Percentiles rank a stretch among this genome's conserved stretches.
Evolutionary conservation across 108 stramenopile species (phyloP).

Genomic region (Pseudonitzschia pungens): DNA sequence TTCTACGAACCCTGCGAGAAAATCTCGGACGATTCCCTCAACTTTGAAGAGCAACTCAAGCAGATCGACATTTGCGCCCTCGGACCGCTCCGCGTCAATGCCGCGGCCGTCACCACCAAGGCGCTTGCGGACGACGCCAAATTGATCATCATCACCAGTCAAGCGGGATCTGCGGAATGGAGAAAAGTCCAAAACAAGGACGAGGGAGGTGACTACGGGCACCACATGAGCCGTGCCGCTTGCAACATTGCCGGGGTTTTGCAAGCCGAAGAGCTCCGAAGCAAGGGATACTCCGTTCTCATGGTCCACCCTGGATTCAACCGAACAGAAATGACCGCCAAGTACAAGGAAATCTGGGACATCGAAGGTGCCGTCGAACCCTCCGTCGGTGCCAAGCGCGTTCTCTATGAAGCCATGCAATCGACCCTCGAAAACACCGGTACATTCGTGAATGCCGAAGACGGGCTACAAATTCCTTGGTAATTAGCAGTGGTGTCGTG

Average conservation of each 20-base stretch:
- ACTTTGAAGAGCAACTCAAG: slow-evolving; percentile 87
- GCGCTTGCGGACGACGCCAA: slow-evolving; percentile 74
- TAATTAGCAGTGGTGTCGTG: slow-evolving; percentile 27
- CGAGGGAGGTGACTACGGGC: slow-evolving; percentile 83
- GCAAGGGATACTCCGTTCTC: slow-evolving; percentile 74
- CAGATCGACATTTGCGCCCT: slow-evolving; percentile 89
- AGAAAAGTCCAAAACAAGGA: slow-evolving; percentile 77
- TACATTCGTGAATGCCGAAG: slow-evolving; percentile 85
- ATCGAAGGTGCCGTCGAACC: slow-evolving; percentile 85
- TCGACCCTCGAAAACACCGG: slow-evolving; percentile 69
- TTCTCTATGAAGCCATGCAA: slow-evolving; percentile 74
- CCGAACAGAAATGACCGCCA: slow-evolving; percentile 89
- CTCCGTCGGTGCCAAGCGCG: slow-evolving; percentile 76
- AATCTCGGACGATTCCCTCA: slow-evolving; percentile 66
- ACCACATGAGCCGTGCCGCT: slow-evolving; percentile 92
- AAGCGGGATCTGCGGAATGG: slow-evolving; percentile 88
- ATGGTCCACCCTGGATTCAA: slow-evolving; percentile 92
- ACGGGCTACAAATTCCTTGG: slow-evolving; percentile 83
- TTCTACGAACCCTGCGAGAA: slow-evolving; percentile 79
- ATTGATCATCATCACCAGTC: slow-evolving; percentile 85
- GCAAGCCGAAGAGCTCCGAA: slow-evolving; percentile 78
- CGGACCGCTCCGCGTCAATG: slow-evolving; percentile 84
- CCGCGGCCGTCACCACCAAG: slow-evolving; percentile 61
- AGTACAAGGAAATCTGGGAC: slow-evolving; percentile 90
- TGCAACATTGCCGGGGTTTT: slow-evolving; percentile 87